These are phyloP conservation scores for Fusarium siculi DNA, from an alignment of 2,329 filamentous ascomycete species.

Conservation along the genomic window DNA sequence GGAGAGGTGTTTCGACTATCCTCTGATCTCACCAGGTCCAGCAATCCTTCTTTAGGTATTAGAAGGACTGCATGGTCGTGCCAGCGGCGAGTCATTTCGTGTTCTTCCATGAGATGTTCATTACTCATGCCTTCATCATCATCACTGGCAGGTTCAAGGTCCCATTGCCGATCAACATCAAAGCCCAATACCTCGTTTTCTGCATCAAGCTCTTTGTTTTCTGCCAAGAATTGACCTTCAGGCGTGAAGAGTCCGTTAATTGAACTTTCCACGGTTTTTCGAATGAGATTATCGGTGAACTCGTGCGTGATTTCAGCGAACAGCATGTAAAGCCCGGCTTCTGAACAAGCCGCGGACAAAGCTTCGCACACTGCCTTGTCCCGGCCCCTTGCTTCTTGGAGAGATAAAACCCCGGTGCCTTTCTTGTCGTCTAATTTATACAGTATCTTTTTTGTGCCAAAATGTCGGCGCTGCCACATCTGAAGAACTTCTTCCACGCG, in stretches of 20 bases:
- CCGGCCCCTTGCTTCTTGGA: neutral
- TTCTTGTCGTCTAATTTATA: conserved; percentile 12
- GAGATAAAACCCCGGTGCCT: neutral
- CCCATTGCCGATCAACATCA: neutral
- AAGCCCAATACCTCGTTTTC: conserved; percentile 18
- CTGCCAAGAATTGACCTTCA: neutral
- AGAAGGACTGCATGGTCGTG: conserved; percentile 12
- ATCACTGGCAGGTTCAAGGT: neutral
- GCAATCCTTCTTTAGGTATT: conserved; percentile 1
- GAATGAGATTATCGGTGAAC: neutral
- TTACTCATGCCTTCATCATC: neutral
- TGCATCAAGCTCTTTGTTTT: neutral
- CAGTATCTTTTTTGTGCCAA: neutral
- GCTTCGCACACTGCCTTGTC: conserved; percentile 10
- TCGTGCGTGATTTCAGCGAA: conserved; percentile 19
- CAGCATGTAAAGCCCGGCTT: conserved; percentile 15
- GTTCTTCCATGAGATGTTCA: neutral
- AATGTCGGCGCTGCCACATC: neutral
- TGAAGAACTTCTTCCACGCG: conserved; percentile 2
- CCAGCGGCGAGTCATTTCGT: conserved; percentile 1
- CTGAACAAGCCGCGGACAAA: neutral
- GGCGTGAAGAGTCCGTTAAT: conserved; percentile 8
- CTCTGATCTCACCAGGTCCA: neutral
- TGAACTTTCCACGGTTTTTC: neutral
- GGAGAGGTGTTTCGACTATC: neutral